Conservation (phyloP, 331 rosid genomes). For the Prunus yedoensis region DNA sequence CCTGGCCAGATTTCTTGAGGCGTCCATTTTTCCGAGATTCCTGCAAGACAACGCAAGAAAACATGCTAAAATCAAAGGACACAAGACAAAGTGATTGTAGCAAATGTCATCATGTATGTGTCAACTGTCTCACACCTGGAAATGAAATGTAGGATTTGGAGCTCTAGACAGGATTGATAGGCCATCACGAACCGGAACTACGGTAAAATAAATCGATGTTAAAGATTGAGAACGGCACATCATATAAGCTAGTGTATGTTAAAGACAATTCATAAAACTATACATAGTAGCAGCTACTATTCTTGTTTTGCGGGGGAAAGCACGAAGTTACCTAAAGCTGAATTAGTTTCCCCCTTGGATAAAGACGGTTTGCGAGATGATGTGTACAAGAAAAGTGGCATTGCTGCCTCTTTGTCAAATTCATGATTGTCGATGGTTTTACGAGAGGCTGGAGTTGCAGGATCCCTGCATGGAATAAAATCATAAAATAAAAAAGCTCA, state of each 20-base stretch:
- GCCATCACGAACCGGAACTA: constrained; percentile 51
- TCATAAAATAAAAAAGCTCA: not conserved
- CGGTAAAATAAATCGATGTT: constrained; percentile 23
- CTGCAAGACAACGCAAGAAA: constrained; percentile 32
- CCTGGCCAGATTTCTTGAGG: constrained; percentile 55
- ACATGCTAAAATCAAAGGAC: not conserved
- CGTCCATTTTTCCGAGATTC: constrained; percentile 44
- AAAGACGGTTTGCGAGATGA: constrained; percentile 30
- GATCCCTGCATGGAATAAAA: constrained; percentile 42
- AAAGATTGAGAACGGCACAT: not conserved
- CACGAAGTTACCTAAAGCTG: constrained; percentile 38
- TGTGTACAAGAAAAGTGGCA: constrained; percentile 48
- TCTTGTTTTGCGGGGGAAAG: not conserved
- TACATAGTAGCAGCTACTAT: not conserved
- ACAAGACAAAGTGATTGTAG: not conserved
- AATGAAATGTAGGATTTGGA: constrained; percentile 65
- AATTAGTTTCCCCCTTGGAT: constrained; percentile 25
- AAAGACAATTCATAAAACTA: not conserved
- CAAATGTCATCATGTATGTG: not conserved
- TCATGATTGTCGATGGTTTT: constrained; percentile 35
- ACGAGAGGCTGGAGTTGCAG: constrained; percentile 12
- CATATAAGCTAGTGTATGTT: not conserved
- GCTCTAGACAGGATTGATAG: constrained; percentile 52
- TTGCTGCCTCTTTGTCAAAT: constrained; percentile 36
- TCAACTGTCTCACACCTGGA: constrained; percentile 50